Base-by-base conservation (phyloP, 495 filamentous ascomycete genomes). In the Echria macrotheca region DNA sequence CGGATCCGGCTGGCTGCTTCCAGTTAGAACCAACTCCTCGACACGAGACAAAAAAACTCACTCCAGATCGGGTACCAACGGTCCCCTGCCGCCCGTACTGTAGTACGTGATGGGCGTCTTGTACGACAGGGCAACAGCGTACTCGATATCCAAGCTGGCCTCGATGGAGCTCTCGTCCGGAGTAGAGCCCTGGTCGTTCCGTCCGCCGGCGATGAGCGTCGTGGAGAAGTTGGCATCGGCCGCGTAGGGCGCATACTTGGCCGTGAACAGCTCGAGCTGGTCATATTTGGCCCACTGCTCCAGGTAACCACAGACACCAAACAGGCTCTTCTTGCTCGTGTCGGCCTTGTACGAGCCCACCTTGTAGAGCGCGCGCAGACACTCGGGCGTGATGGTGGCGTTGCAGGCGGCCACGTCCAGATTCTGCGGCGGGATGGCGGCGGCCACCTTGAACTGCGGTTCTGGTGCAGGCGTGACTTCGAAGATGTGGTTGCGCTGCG, bases 141-240 rank as follows among this genome's bases (percentile, higher is more conserved):
- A 85, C 64, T 90, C 81, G 25, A 85, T 67, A 52, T 91, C 86
- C 5, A 91, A 74, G 64, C 87, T 83, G 44, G 85, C 86, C 64
- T 91, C 86, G 26, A 73, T 74, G 22, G 58, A 56, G 17, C 69
- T 54, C 5, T 63, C 59, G 15, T 24, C 15, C n/a, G n/a, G n/a
- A 14, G 58, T 56, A 5, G 75, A 66, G 51, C 64, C 64, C 49
- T 85, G 80, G 53, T 75, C 61, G 47, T 82, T 70, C 42, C 67
- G 39, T 3, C 73, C 78, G 8, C 78, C 80, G 44, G 80, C 77
- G 46, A 86, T 75, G 4, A 73, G 53, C 32, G 71, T 59, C 26
- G 76, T 73, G n/a, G 69, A 75, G 65, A 83, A 86, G 55, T 77
- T 82, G 41, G 76, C 60, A 29, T 54, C 21, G 53, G 47, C 1